Percentiles rank a stretch among this genome's conserved stretches.
Evolutionary conservation across 257 asterid species (phyloP).

Genomic region (Cinchona pubescens): DNA sequence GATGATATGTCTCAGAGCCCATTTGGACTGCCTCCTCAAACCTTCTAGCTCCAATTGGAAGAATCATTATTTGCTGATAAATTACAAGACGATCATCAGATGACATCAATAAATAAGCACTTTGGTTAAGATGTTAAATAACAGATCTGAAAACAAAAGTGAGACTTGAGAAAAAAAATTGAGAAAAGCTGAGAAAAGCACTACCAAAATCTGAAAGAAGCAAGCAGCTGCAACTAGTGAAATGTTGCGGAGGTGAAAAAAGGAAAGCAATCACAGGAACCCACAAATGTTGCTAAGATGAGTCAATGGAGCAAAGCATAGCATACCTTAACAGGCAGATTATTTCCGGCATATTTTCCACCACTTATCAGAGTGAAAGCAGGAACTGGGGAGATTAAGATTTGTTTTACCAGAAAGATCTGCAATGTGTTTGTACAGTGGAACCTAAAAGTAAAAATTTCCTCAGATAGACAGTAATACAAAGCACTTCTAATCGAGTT

Average conservation of each 20-base stretch:
- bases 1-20: slow-evolving; percentile 98
- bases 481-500: background rate
- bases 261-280: slow-evolving; percentile 7
- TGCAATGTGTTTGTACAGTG: slow-evolving; percentile 92
- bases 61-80: slow-evolving; percentile 80
- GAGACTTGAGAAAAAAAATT: background rate
- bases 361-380: slow-evolving; percentile 89
- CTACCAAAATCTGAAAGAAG: background rate
- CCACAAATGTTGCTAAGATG: background rate
- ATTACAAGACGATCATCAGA: slow-evolving; percentile 25
- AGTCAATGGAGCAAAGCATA: background rate
- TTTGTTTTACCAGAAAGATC: slow-evolving; percentile 82
- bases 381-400: slow-evolving; percentile 75
- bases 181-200: background rate
- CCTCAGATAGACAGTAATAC: slow-evolving; percentile 6
- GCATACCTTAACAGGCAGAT: slow-evolving; percentile 72
- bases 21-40: slow-evolving; percentile 95
- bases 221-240: background rate
- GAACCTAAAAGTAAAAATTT: slow-evolving; percentile 54
- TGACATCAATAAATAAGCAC: slow-evolving; percentile 11
- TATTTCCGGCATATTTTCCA: slow-evolving; percentile 85
- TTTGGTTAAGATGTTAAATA: background rate
- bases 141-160: background rate
- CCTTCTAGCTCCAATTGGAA: slow-evolving; percentile 81
- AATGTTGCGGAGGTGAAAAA: background rate